These are phyloP conservation scores for Kodamaea kaohsiungensis DNA, from an alignment of 805 yeast species.

Conservation along the genomic window DNA sequence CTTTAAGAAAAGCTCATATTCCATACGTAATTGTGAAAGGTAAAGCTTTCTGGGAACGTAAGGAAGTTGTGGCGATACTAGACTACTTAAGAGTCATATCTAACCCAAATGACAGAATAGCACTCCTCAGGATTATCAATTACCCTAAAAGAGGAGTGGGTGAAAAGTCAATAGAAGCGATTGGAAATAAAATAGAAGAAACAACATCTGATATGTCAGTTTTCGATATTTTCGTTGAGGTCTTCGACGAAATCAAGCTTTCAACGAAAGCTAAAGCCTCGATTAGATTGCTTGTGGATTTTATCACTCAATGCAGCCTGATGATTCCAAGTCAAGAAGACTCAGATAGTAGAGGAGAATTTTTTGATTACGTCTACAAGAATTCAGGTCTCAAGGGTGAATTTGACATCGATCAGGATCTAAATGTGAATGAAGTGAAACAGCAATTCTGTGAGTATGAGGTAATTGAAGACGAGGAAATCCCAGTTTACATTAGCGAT, in stretches of 20 bases:
- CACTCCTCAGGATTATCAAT: conserved; percentile 57
- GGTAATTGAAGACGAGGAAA: conserved; percentile 23
- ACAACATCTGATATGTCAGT: neutral
- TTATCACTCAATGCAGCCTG: conserved; percentile 23
- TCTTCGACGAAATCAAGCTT: conserved; percentile 10
- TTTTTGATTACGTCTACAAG: conserved; percentile 27
- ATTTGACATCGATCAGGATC: conserved; percentile 29
- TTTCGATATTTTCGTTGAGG: neutral
- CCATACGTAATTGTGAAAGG: conserved; percentile 76
- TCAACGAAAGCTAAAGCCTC: conserved; percentile 13
- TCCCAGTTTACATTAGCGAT: neutral
- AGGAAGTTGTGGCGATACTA: conserved; percentile 62
- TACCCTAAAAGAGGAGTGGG: conserved; percentile 74
- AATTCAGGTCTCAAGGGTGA: conserved; percentile 32
- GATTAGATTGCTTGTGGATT: conserved; percentile 26
- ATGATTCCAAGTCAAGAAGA: conserved; percentile 13
- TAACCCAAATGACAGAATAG: conserved; percentile 58
- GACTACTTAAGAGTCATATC: conserved; percentile 66
- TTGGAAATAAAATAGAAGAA: conserved; percentile 21
- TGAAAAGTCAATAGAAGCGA: conserved; percentile 41
- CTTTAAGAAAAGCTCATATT: conserved; percentile 52
- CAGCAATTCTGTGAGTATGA: conserved; percentile 35
- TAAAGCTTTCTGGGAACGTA: conserved; percentile 74
- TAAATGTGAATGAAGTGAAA: conserved; percentile 43
- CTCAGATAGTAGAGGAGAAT: neutral